Evolutionary conservation across 2,329 filamentous ascomycete species (phyloP), one percentile per base, ranked within the genome.

Genomic region (Cadophora sp.): DNA sequence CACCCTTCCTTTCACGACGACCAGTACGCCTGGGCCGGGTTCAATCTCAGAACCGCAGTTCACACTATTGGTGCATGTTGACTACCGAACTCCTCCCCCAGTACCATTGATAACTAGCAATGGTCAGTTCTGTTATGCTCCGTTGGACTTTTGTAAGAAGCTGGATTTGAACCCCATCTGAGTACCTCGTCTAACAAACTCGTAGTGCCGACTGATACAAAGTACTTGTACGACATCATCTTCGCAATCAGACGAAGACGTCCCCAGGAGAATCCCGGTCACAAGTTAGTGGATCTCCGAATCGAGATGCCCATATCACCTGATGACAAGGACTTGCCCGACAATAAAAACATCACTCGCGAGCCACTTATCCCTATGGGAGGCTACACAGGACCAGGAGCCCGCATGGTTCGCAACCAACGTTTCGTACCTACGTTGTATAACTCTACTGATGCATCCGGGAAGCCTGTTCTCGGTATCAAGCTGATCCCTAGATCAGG

Each of bases 301-400:
- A 50, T 67, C 43, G 62, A 67, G 18, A 65, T 67, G 27, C 66
- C 66, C n/a, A 66, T 61, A 14, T 62, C 58, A 1, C 62, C 62
- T 11, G 59, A 62, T 30, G 59, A 47, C 24, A 45, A 36, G 20
- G 48, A 56, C 18, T 20, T 51, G 9, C 22, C 61, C 13, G 50
- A 27, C 39, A 33, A 24, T 11, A 56, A 43, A 4, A 58, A 59
- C 39, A 11, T 56, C 9, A 30, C 27, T 22, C 33, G 58, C 20
- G 64, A 66, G 24, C 65, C 65, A 20, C 60, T 63, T 20, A 18
- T 67, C 9, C 48, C 39, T 2, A 43, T 36, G 13, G 50, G 48
- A 14, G 59, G 50, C 1, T 62, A 61, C 24, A 30, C 27, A 39
- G 58, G 59, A 3, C 51, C 62, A n/a, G 62, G 62, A 2, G 62